Base-by-base conservation (phyloP, 2,329 filamentous ascomycete species). In the Grosmannia penicillata region DNA sequence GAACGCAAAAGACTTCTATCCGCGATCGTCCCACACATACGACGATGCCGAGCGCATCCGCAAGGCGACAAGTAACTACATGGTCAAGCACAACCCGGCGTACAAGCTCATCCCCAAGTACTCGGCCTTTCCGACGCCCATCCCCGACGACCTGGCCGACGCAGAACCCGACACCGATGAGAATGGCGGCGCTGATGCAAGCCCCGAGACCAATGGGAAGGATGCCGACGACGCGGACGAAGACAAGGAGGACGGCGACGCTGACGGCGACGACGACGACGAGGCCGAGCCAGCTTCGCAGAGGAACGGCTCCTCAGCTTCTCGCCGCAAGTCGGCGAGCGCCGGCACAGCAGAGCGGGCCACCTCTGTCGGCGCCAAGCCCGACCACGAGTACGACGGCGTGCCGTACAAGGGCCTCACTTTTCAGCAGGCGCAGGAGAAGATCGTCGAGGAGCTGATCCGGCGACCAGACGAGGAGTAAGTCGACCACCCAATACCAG, bases 361-460 rank as follows among this genome's bases (percentile, higher is more conserved):
- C 13, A 19, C 28, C 14, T 32, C 41, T 4, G 28, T 31, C 13
- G 40, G 37, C 28, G 22, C 23, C 8, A 56, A 51, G 38, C 59
- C 65, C 7, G 68, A 74, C 40, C 59, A 65, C 35, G 61, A 72
- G 43, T 73, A 72, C 38, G 65, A 73, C 39, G 60, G 63, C 36
- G 59, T 70, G 4, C 65, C 72, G 2, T 89, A 83, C 55, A 72
- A 75, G 40, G 81, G 79, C 6, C 72, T 87, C 36, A 78, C 56
- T 9, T 89, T 93, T 53, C 83, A 93, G 53, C 70, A 86, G 51
- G 86, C 85, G 0, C 85, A 94, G 53, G 83, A 93, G 48, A 84
- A 85, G 61, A 75, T 94, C 40, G 63, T 93, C 4, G 73, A 79
- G 39, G 82, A 89, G 48, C 57, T 89, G 44, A 67, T 89, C 11